Percentiles rank a stretch among this genome's conserved stretches.
These are phyloP conservation scores for Xylariaceae sp. DNA, from an alignment of 2,329 filamentous ascomycete species.

Conservation along the genomic window DNA sequence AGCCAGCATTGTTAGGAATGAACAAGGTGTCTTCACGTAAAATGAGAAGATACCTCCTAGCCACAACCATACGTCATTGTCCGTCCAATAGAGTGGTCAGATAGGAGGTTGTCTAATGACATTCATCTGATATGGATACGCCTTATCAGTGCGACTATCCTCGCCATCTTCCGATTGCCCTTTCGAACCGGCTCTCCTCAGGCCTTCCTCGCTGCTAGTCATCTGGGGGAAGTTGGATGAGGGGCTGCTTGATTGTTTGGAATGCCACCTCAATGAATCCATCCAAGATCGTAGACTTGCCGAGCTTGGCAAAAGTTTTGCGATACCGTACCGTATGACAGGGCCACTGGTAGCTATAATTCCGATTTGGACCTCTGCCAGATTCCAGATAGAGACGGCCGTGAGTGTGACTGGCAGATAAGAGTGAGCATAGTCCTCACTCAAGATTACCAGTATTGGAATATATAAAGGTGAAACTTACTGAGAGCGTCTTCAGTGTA, in stretches of 20 bases:
- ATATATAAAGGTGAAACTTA: background rate
- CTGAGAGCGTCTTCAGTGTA: background rate
- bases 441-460: too few species aligned
- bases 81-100: too few species aligned
- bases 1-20: too few species aligned
- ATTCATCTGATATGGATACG: too few species aligned
- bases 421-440: background rate
- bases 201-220: background rate
- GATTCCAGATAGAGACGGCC: constrained; percentile 5
- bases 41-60: too few species aligned
- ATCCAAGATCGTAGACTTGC: background rate
- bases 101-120: too few species aligned
- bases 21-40: too few species aligned
- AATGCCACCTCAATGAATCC: background rate
- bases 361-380: constrained; percentile 8
- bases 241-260: background rate
- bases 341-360: constrained; percentile 4
- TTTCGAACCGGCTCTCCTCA: background rate
- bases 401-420: background rate
- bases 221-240: background rate
- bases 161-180: background rate
- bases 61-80: too few species aligned
- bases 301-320: background rate
- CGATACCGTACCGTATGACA: background rate
- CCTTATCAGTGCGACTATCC: too few species aligned